A percentile compares a stretch with the other conserved stretches of the same genome.
Evolutionary conservation across 257 asterid genomes (phyloP).

Genomic region (Cruciata laevipes): DNA sequence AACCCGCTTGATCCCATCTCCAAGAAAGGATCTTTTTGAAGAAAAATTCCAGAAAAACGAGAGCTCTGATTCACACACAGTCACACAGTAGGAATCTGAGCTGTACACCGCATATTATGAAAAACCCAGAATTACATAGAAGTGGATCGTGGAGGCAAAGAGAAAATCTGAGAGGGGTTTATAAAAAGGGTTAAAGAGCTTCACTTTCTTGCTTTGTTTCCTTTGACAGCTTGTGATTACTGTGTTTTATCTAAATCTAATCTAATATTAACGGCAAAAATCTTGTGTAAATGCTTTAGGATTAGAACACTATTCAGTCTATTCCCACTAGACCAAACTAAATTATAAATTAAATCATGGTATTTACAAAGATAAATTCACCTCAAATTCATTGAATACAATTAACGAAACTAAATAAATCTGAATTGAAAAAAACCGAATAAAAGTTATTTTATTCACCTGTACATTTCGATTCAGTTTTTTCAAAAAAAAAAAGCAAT

Average conservation of each 20-base stretch:
- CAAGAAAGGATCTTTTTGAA: background rate
- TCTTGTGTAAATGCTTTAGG: background rate
- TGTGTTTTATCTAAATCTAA: background rate
- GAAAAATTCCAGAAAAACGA: background rate
- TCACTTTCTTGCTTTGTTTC: background rate
- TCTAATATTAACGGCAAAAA: background rate
- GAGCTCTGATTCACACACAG: background rate
- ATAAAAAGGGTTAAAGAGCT: background rate
- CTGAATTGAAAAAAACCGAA: too few species aligned
- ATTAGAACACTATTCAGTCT: too few species aligned
- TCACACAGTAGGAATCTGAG: background rate
- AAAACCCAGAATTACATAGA: background rate
- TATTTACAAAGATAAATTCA: too few species aligned
- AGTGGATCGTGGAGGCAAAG: background rate
- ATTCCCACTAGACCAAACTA: too few species aligned
- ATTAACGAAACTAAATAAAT: too few species aligned
- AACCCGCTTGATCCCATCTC: conserved; percentile 68
- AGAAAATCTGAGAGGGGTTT: background rate
- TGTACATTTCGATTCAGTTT: too few species aligned
- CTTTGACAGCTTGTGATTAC: conserved; percentile 1
- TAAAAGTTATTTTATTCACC: too few species aligned
- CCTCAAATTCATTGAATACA: too few species aligned
- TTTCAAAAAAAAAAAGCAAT: too few species aligned
- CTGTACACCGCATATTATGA: background rate
- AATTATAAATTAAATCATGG: too few species aligned